These are phyloP conservation scores for Exophiala phaeomuriformis DNA, from an alignment of 2,329 filamentous ascomycete species.

Conservation along the genomic window DNA sequence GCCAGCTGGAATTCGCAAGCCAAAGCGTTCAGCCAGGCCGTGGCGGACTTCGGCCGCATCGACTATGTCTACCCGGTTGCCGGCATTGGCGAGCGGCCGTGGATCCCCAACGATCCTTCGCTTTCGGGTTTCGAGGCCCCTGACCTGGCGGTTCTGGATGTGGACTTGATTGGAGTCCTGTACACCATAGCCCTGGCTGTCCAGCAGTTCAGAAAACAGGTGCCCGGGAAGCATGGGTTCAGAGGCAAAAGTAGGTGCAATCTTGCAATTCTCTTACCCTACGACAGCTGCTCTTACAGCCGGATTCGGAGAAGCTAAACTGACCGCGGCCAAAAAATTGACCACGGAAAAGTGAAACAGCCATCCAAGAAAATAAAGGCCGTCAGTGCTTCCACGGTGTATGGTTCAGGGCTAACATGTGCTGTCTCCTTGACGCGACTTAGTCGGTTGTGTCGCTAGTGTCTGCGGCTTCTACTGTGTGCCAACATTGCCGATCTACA, in stretches of 20 bases:
- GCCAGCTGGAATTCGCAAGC: slow-evolving; percentile 24
- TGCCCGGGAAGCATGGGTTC: slow-evolving; percentile 29
- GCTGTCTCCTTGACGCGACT: background rate
- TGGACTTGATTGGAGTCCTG: slow-evolving; percentile 39
- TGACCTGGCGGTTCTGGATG: slow-evolving; percentile 35
- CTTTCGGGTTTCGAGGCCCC: slow-evolving; percentile 33
- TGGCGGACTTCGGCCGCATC: slow-evolving; percentile 32
- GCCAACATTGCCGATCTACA: slow-evolving; percentile 39
- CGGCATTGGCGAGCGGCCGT: slow-evolving; percentile 37
- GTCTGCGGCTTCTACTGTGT: slow-evolving; percentile 40
- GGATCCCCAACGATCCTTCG: slow-evolving; percentile 29
- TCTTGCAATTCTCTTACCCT: background rate
- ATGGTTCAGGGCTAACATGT: background rate
- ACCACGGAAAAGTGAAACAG: no score
- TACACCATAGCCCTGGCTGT: slow-evolving; percentile 38
- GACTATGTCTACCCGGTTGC: slow-evolving; percentile 38
- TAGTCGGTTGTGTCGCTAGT: slow-evolving; percentile 32
- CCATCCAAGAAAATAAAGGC: no score
- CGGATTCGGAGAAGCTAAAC: no score
- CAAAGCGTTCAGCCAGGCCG: slow-evolving; percentile 33
- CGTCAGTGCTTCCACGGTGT: no score
- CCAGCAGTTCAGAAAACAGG: slow-evolving; percentile 41
- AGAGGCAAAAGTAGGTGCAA: slow-evolving; percentile 35
- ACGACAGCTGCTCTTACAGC: background rate
- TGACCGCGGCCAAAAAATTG: no score